phyloP scores from a whole-genome alignment of 2,329 filamentous ascomycete genomes.

The Colletotrichum sidae region DNA sequence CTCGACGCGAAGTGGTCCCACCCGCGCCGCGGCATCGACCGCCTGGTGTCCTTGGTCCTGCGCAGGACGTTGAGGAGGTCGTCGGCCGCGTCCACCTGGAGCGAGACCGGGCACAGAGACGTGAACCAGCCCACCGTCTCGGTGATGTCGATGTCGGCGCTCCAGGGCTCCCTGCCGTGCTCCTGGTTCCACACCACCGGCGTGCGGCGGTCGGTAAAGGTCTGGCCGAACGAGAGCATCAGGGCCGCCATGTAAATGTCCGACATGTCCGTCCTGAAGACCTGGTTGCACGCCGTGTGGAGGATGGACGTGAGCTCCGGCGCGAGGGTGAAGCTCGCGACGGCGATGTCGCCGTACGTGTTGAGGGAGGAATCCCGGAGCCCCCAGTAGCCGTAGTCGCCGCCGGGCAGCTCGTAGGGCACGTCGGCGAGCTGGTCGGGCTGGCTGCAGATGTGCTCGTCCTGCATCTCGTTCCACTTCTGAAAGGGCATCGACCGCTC shows the following conservation, averaged over 20 bases:
- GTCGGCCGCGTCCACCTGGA: constrained; percentile 54
- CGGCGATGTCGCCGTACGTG: constrained; percentile 56
- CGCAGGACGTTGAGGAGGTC: constrained; percentile 64
- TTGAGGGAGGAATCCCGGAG: constrained; percentile 54
- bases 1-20: constrained; percentile 62
- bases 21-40: constrained; percentile 56
- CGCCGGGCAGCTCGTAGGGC: constrained; percentile 53
- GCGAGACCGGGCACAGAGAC: constrained; percentile 63
- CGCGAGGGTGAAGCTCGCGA: constrained; percentile 56
- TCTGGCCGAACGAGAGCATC: constrained; percentile 65
- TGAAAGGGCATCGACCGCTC: constrained; percentile 60
- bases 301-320: constrained; percentile 56
- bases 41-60: constrained; percentile 64
- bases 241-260: constrained; percentile 67
- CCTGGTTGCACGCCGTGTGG: constrained; percentile 55
- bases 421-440: constrained; percentile 44
- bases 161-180: constrained; percentile 58
- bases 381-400: constrained; percentile 61
- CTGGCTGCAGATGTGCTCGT: constrained; percentile 48
- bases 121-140: constrained; percentile 73
- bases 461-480: constrained; percentile 61
- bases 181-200: constrained; percentile 68
- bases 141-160: constrained; percentile 61
- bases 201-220: constrained; percentile 62
- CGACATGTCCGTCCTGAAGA: constrained; percentile 62